Base-by-base conservation (phyloP, 352 stramenopile genomes). In the Globisporangium abappressorium region DNA sequence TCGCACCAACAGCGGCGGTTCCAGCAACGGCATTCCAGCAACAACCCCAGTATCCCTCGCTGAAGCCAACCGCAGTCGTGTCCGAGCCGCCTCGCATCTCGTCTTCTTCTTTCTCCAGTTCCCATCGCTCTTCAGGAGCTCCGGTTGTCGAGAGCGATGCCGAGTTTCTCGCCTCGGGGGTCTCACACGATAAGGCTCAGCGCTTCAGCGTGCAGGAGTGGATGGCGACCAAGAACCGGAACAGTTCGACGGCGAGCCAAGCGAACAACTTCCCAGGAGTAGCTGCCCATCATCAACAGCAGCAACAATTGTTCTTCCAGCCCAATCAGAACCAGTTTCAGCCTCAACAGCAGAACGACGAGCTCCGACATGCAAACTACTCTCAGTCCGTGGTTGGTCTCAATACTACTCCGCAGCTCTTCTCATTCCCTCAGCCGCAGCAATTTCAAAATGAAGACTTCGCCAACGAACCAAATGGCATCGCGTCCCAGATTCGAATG, bases 131-230 rank as follows among this genome's bases (percentile, higher is more conserved):
- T 12, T 30, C 47, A 6, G 51, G 22, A 15, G 36, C 59, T 20
- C 65, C 74, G 18, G 70, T 82, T 2, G 62, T 91, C 2, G 66
- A 79, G 24, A 83, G 64, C 33, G 73, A 91, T 36, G 74, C 80
- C 14, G 83, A 90, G 12, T 72, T 86, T 34, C 69, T 90, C 12
- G 57, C 78, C 2, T 77, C 77, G 2, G 85, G 85, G 1, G 85
- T 93, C 33, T 91, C 85, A 8, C 85, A 93, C 46, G 85, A 93
- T 33, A 87, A 86, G 51, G 81, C 74, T 0, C 82, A 73, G 43
- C 76, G 70, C 15, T 80, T 91, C 8, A 91, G 82, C 67, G 85
- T 93, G 7, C 79, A 93, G 55, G 81, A 93, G 59, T 91, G 84
- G 82, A 90, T 93, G 62, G 81, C 82, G 2, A 91, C 60, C 55